Base-by-base conservation (phyloP, 75 land plant species). In the Azolla pinnata region DNA sequence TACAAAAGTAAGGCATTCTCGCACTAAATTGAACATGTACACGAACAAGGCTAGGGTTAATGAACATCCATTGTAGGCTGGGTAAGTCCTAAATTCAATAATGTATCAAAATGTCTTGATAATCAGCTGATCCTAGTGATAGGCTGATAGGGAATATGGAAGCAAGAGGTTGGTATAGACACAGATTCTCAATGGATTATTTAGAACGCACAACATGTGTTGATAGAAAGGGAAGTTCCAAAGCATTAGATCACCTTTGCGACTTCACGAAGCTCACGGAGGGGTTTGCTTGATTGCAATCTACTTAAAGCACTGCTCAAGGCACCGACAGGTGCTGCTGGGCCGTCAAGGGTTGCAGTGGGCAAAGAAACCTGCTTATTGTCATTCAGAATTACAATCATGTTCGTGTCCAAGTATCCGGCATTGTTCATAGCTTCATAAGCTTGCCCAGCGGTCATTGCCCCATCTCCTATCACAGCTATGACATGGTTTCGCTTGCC, bases 371-470 rank as follows among this genome's bases (percentile, higher is more conserved):
- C 97, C 58, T 90, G 97, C 54, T 84, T 90, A 67, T 90, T 90
- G 40, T 88, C 97, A 66, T 91, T 91, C 14, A 91, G 77, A 35
- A 91, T 91, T n/a, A 91, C 96, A 58, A 91, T 88, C 97, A 91
- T 91, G 63, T 91, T 91, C 14, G 95, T 79, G 42, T 91, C 97
- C 30, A 91, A 67, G 66, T 88, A 91, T n/a, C 97, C 97, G 18
- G 97, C 97, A 64, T 91, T 91, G 76, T 91, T 91, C 97, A 90
- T 90, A 24, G 97, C 97, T 59, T 90, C 97, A 63, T 84, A 90
- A 20, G 97, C 95, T 63, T 90, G 97, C 33, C 97, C 97, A 25
- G 96, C 97, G 2, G 97, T 91, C 97, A 91, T 91, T 45, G 97
- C 95, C 54, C 97, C 97, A 67, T 91, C 97, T 35, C 97, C 95